These are phyloP conservation scores for Mallotus japonicus DNA, from an alignment of 441 rosid species.

Conservation along the genomic window DNA sequence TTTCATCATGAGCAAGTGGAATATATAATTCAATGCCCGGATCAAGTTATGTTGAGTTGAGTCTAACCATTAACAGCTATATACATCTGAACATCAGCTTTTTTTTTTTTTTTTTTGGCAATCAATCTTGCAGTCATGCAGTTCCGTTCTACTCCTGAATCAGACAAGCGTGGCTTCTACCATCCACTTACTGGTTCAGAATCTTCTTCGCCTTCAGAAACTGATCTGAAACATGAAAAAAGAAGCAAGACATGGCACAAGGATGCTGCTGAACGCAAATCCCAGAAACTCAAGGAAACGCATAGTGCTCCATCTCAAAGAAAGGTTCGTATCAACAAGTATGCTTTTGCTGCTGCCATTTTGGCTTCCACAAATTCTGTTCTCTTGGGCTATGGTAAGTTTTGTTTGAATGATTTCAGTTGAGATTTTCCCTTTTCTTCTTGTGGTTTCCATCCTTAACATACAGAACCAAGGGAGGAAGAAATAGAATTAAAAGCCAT, in stretches of 20 bases:
- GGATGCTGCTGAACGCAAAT: constrained; percentile 13
- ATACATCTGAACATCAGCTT: not conserved
- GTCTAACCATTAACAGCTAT: constrained; percentile 35
- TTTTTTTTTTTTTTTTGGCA: constrained; percentile 2
- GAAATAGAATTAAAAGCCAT: not conserved
- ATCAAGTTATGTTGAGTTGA: not conserved
- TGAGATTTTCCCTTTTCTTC: not conserved
- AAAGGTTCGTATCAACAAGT: constrained; percentile 35
- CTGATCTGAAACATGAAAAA: constrained; percentile 14
- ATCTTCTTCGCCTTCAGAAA: constrained; percentile 11
- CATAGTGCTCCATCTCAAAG: constrained; percentile 9
- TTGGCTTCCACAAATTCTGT: constrained; percentile 63
- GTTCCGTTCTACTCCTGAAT: constrained; percentile 25
- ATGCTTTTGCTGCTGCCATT: constrained; percentile 51
- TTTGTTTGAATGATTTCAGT: not conserved
- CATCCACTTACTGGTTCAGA: constrained; percentile 34
- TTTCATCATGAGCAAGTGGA: not conserved
- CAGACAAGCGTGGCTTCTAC: constrained; percentile 25
- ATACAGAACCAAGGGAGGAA: not conserved
- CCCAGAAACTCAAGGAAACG: not conserved
- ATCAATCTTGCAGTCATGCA: constrained; percentile 30
- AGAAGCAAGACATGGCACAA: constrained; percentile 9
- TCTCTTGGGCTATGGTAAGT: constrained; percentile 66
- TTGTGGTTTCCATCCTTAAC: not conserved
- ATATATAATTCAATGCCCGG: not conserved